These are phyloP conservation scores for Larix sibirica DNA, from an alignment of 83 land plant species.

Conservation along the genomic window DNA sequence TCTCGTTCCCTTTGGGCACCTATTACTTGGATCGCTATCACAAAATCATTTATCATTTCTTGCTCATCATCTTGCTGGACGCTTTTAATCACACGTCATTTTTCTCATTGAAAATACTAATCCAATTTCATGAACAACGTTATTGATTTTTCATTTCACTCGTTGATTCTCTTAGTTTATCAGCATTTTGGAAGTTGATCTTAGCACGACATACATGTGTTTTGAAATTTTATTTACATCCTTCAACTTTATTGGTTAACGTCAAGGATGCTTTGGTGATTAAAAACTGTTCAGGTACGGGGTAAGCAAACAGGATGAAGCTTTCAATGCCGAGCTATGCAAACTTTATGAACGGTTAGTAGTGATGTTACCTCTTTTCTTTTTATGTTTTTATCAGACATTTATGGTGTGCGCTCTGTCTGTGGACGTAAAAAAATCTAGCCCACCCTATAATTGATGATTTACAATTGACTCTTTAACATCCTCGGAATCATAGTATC, in stretches of 20 bases:
- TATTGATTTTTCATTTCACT: background rate
- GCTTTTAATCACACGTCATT: background rate
- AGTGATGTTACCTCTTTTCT: background rate
- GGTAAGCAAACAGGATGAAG: constrained; percentile 83
- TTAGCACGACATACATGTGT: background rate
- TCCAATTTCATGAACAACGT: background rate
- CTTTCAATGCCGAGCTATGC: constrained; percentile 78
- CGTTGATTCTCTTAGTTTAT: background rate
- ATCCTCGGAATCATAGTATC: background rate
- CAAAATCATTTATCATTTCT: background rate
- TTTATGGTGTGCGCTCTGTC: background rate
- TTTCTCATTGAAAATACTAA: background rate
- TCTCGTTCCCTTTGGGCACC: background rate
- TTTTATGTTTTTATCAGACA: background rate
- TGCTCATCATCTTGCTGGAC: background rate
- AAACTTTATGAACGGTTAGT: constrained; percentile 81
- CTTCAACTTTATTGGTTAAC: background rate
- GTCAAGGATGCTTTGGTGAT: background rate
- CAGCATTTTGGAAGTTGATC: background rate
- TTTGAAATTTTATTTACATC: background rate
- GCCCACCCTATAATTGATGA: background rate
- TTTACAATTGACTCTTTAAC: too few species aligned
- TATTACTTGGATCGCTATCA: background rate
- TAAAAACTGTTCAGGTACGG: constrained; percentile 59
- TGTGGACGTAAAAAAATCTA: background rate